Evolutionary conservation across 2,329 filamentous ascomycete genomes (phyloP), one percentile per base, ranked within the genome.

Genomic region (Calonectria hongkongensis): DNA sequence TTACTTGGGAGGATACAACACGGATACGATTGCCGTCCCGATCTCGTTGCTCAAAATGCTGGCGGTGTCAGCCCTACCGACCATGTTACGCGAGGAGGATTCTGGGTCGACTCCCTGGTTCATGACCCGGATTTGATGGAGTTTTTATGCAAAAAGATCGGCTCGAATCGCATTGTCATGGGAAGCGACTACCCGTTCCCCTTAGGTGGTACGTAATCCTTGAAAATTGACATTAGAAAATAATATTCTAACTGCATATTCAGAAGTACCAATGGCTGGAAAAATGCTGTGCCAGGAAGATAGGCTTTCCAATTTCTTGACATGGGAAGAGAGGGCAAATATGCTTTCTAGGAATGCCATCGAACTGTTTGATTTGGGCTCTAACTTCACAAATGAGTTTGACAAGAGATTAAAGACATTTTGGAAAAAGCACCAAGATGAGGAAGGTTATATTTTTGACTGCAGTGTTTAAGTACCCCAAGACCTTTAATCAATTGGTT

Each of bases 171-270:
- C 25, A 48, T 64, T 28, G 41, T 64, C 7, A 64, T 64, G 60
- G 41, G 60, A 47, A 64, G 60, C 12, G 60, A 64, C n/a, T 64
- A 64, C 48, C 60, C 60, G 10, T 64, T 64, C 43, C 60, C 60
- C 25, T 18, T 64, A 12, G 60, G 60, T 27, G 54, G 54, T 60
- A 60, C 7, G 54, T 60, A 3, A 27, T 12, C 16, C 6, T 8
- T 12, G 21, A 39, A 25, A 41, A 7, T 8, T 18, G 1, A 21
- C 5, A 15, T 16, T 3, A 27, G 12, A 39, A 15, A 18, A 4
- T 41, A 13, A 28, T 18, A 30, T 51, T 51, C 54, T 60, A 41
- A 60, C 54, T 0, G 4, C 4, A 1, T 3, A 2, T 16, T 27
- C 28, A 60, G 54, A 60, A 28, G 54, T 60, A 9, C 54, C 54